Evolutionary conservation across 768 basidiomycete genomes (phyloP).

Genomic region (Pholiota microspora): DNA sequence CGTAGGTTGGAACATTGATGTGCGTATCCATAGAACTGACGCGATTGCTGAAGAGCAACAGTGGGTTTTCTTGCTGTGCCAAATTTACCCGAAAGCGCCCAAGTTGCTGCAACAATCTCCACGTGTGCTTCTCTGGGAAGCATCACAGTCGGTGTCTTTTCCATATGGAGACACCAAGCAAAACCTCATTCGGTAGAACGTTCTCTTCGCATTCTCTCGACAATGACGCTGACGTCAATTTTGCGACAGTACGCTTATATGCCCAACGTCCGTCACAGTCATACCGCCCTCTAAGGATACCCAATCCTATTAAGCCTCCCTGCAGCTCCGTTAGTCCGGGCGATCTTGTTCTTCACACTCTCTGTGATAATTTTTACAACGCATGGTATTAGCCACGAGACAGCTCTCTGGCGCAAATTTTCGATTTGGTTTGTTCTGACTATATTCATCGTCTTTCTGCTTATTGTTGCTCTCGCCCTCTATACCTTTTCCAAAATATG

Average conservation of each 20-base stretch:
- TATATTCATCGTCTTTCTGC: constrained; percentile 38
- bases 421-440: constrained; percentile 41
- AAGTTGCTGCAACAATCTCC: constrained; percentile 41
- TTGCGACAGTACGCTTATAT: constrained; percentile 48
- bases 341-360: constrained; percentile 45
- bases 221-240: background rate
- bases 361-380: constrained; percentile 45
- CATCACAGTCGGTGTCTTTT: constrained; percentile 54
- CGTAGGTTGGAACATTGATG: constrained; percentile 29
- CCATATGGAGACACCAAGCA: constrained; percentile 53
- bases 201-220: background rate
- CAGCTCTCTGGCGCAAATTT: constrained; percentile 19
- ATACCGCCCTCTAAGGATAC: constrained; percentile 46
- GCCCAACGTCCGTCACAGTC: constrained; percentile 45
- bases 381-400: constrained; percentile 27
- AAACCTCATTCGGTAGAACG: constrained; percentile 40
- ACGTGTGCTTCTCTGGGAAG: constrained; percentile 52
- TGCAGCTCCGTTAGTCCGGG: constrained; percentile 54
- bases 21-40: background rate
- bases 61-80: constrained; percentile 47
- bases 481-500: constrained; percentile 52
- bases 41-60: constrained; percentile 36
- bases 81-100: constrained; percentile 32
- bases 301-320: constrained; percentile 52
- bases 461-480: constrained; percentile 36